Evolutionary conservation across 495 filamentous ascomycete genomes (phyloP), one percentile per base, ranked within the genome.

Genomic region (Hypoxylon intermedium): DNA sequence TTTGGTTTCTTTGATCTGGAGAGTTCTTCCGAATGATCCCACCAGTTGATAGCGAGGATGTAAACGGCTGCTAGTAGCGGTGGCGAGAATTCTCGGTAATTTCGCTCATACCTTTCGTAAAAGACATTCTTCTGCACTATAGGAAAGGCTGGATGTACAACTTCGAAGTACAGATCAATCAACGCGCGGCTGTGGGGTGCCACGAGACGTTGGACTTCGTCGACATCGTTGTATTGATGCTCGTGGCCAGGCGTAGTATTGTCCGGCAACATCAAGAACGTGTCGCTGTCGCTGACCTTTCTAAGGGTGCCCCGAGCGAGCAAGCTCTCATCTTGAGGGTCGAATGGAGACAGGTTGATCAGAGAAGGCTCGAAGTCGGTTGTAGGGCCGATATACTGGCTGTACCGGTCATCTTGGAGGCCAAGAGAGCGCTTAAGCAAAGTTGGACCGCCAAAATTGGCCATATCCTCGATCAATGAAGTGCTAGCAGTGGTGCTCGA

Each of bases 141-240:
- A 26, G 93, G 93, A 64, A 96, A 95, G 54, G 83, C 91, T 0
- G 92, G 93, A 72, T 97, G 94, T 40, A 97, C 87, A 48, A 90
- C 81, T 47, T 86, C 83, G 65, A 96, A 96, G 79, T 93, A 98
- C 46, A 95, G 81, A 55, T 93, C 89, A 45, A 97, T 85, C 70
- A 97, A 69, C 9, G 85, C 85, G 52, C 86, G 83, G 36, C 92
- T 92, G 73, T 96, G 85, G 5, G 91, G 90, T 24, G 88, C 84
- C 43, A 97, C 89, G 65, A 94, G 77, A 55, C 83, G 84, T 72
- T 98, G 91, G 66, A 98, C 87, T 64, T 85, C 85, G 66, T 92
- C 88, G 49, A 89, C 76, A 55, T 92, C 86, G 43, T 89, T 81
- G 38, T 80, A 74, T 48, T 80, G 69, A 53, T 86, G 85, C 24